Percentiles rank a stretch among this genome's conserved stretches.
phyloP scores from a whole-genome alignment of 768 basidiomycete genomes.

The Fibroporia radiculosa region DNA sequence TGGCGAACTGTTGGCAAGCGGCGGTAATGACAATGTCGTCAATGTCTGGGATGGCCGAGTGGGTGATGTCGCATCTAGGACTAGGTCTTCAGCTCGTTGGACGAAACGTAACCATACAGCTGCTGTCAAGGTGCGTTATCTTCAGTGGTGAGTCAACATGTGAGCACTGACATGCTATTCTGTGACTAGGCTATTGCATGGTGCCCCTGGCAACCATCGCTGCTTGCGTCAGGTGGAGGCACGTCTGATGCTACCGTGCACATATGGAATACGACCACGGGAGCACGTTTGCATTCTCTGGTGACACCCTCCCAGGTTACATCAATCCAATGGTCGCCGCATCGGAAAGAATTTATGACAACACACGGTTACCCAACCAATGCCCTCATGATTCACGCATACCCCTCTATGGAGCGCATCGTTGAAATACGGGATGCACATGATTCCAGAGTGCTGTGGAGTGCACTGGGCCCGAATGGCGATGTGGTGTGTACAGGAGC shows the following conservation, averaged over 20 bases:
- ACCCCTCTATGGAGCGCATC: constrained; percentile 78
- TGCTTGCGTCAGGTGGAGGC: constrained; percentile 91
- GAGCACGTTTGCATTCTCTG: constrained; percentile 81
- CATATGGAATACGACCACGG: constrained; percentile 88
- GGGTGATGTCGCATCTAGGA: constrained; percentile 19
- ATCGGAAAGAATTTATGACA: constrained; percentile 82
- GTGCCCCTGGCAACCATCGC: constrained; percentile 92
- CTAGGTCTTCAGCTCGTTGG: constrained; percentile 34
- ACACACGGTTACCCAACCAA: constrained; percentile 95
- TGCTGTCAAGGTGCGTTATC: constrained; percentile 25
- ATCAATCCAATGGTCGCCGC: constrained; percentile 79
- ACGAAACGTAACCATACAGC: constrained; percentile 50
- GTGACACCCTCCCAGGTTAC: constrained; percentile 89
- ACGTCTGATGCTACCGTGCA: constrained; percentile 89
- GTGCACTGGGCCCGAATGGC: constrained; percentile 79
- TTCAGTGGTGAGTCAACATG: neutral
- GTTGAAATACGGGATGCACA: constrained; percentile 89
- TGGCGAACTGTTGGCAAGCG: constrained; percentile 86
- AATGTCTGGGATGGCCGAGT: constrained; percentile 91
- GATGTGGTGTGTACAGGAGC: constrained; percentile 90
- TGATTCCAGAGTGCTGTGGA: constrained; percentile 84
- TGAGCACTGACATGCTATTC: neutral
- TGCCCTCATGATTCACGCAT: constrained; percentile 72
- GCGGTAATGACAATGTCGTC: constrained; percentile 96
- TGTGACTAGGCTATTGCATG: constrained; percentile 78